phyloP scores from a whole-genome alignment of 2,329 filamentous ascomycete genomes.

The Phoma sp. region DNA sequence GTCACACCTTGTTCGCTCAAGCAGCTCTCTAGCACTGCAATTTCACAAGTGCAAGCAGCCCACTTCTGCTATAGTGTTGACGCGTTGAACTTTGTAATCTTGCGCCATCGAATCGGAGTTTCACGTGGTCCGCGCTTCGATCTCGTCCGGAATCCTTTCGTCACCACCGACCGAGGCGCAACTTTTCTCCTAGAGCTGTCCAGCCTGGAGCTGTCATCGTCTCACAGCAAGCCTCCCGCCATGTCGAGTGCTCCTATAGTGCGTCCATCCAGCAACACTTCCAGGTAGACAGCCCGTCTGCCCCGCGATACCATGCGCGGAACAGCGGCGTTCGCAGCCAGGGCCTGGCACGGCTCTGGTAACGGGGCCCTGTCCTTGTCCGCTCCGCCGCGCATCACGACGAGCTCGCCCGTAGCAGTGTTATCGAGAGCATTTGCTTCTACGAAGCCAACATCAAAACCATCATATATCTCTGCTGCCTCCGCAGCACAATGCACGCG shows the following conservation, averaged over 20 bases:
- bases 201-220: conserved; percentile 20
- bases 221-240: conserved; percentile 17
- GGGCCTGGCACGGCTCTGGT: conserved; percentile 43
- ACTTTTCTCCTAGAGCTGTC: conserved; percentile 33
- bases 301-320: conserved; percentile 43
- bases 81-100: conserved; percentile 18
- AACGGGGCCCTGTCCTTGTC: conserved; percentile 44
- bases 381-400: conserved; percentile 36
- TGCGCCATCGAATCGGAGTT: conserved; percentile 10
- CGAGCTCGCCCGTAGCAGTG: conserved; percentile 19
- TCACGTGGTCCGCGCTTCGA: conserved; percentile 31
- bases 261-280: conserved; percentile 18
- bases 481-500: conserved; percentile 4
- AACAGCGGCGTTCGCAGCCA: conserved; percentile 36
- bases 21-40: not conserved
- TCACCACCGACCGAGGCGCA: conserved; percentile 38
- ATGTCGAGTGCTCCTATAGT: conserved; percentile 33
- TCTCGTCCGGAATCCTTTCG: conserved; percentile 23
- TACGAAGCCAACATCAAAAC: conserved; percentile 15
- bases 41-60: not conserved
- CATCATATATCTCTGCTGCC: not conserved
- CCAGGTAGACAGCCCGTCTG: conserved; percentile 34
- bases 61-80: conserved; percentile 10
- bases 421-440: conserved; percentile 24
- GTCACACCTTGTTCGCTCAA: not conserved